phyloP scores from a whole-genome alignment of 345 rosid species.

The Gossypium bickii region DNA sequence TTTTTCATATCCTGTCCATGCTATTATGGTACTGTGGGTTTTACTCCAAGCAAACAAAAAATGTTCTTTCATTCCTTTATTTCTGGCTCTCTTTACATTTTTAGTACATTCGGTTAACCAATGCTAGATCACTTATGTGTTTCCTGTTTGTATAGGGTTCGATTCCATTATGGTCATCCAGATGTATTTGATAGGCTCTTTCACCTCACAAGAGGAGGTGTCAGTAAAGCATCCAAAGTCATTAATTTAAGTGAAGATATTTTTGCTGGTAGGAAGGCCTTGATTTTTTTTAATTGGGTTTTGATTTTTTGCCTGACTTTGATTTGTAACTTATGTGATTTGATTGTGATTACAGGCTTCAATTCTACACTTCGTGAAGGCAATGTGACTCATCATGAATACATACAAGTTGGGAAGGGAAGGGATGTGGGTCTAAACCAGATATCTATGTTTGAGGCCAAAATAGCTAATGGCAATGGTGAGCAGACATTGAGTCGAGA shows the following conservation, averaged over 20 bases:
- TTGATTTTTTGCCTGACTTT: neutral
- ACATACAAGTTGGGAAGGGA: constrained; percentile 99
- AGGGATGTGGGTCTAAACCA: constrained; percentile 99
- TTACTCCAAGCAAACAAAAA: too few species aligned
- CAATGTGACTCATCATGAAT: constrained; percentile 98
- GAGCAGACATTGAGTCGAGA: constrained; percentile 97
- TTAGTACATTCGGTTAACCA: neutral
- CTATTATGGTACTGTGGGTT: neutral
- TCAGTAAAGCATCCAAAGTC: constrained; percentile 95
- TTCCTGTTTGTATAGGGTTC: constrained; percentile 56
- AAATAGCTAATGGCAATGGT: constrained; percentile 97
- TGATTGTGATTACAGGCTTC: constrained; percentile 54
- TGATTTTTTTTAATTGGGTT: neutral
- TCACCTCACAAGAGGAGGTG: constrained; percentile 97
- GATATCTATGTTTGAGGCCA: constrained; percentile 99
- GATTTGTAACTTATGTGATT: constrained; percentile 2
- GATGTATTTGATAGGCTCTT: constrained; percentile 98
- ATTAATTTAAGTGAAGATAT: constrained; percentile 98
- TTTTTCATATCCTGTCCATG: neutral
- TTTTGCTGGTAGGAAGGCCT: constrained; percentile 70
- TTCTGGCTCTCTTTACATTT: neutral
- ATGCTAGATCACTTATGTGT: neutral
- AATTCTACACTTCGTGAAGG: constrained; percentile 99
- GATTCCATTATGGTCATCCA: constrained; percentile 99
- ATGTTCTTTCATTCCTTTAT: neutral